Evolutionary conservation across 495 filamentous ascomycete genomes (phyloP).

Genomic region (Penicillium odoratum): DNA sequence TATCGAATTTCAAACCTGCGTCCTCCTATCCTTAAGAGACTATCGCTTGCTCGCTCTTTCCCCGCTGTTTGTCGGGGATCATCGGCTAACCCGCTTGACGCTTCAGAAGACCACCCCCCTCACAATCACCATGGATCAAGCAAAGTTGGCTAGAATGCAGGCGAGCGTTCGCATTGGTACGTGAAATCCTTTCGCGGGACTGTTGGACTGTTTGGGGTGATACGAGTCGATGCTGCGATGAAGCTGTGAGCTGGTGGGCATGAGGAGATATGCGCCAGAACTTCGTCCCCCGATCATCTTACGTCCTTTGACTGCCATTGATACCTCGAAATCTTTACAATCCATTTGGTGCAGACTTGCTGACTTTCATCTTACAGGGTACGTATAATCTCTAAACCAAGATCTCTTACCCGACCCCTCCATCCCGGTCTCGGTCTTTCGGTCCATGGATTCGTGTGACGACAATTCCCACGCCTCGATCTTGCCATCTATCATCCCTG

Average conservation of each 20-base stretch:
- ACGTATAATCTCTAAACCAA: conserved; percentile 22
- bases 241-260: conserved; percentile 5
- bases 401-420: conserved; percentile 9
- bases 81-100: conserved; percentile 20
- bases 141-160: conserved; percentile 59
- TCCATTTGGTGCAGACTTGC: not conserved
- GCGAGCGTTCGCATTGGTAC: conserved; percentile 57
- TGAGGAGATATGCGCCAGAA: not conserved
- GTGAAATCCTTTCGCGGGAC: conserved; percentile 21
- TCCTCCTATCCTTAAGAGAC: not conserved
- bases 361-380: conserved; percentile 27
- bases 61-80: conserved; percentile 1
- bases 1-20: not conserved
- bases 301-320: not conserved
- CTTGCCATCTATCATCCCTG: not conserved
- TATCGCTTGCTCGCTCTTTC: not conserved
- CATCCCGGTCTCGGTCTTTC: not conserved
- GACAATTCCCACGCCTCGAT: not conserved
- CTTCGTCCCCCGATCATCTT: not conserved
- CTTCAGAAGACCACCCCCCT: conserved; percentile 26
- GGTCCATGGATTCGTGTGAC: conserved; percentile 11
- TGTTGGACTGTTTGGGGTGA: conserved; percentile 4
- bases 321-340: not conserved
- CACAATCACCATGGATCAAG: conserved; percentile 53
- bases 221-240: not conserved